Conservation (phyloP, 139 green algal species). For the Bryopsis sp. region DNA sequence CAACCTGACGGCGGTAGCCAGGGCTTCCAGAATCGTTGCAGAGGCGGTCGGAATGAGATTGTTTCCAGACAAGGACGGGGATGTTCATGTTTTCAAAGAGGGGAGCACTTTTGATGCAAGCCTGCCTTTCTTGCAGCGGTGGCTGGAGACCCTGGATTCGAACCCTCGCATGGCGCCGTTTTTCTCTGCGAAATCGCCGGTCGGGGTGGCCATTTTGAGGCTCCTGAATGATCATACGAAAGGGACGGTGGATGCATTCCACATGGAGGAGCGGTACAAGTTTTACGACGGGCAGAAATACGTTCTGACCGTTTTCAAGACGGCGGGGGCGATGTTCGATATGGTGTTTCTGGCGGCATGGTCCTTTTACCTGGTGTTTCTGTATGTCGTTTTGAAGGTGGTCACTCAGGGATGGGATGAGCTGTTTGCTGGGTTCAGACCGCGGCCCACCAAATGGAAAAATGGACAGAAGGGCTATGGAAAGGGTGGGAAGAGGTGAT, state of each 20-base stretch:
- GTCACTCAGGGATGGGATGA: conserved; percentile 22
- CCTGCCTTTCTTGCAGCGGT: neutral
- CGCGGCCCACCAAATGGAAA: neutral
- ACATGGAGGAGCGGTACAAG: neutral
- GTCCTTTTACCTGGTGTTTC: conserved; percentile 9
- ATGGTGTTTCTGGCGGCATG: conserved; percentile 9
- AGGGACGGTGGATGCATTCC: neutral
- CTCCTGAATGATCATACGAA: conserved; percentile 16
- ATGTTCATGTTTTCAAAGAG: neutral
- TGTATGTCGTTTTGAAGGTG: conserved; percentile 19
- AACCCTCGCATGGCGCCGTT: conserved; percentile 13
- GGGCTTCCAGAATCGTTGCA: neutral
- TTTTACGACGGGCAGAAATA: conserved; percentile 1
- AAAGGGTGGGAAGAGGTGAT: too few species aligned
- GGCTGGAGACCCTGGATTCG: neutral
- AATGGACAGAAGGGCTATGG: neutral
- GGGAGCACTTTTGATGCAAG: neutral
- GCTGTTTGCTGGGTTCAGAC: conserved; percentile 1
- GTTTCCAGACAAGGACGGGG: neutral
- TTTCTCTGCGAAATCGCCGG: neutral
- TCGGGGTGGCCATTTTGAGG: neutral
- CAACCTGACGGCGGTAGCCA: neutral
- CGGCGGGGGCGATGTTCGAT: neutral
- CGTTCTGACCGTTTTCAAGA: neutral
- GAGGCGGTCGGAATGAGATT: conserved; percentile 1